Base-by-base conservation (phyloP, 2,329 filamentous ascomycete genomes). In the Ascochyta clinopodiicola region DNA sequence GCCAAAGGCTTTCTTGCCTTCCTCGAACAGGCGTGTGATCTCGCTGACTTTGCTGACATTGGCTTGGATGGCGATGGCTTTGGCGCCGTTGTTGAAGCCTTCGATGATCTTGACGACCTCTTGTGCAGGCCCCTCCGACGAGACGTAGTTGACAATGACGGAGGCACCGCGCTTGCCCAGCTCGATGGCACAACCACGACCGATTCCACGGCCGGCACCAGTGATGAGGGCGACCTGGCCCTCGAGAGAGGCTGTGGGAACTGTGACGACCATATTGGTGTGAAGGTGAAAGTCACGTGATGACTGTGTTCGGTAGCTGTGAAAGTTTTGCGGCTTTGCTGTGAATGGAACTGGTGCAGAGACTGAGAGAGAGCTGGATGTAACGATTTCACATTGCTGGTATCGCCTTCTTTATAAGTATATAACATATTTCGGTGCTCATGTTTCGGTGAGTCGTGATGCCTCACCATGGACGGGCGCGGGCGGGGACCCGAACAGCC, bases 81-180 rank as follows among this genome's bases (percentile, higher is more conserved):
- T 79, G 59, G 80, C 80, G 44, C 80, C 80, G 62, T 77, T 80
- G 69, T 76, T 73, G 70, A 74, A 77, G 34, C 68, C 70, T 55
- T 78, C 71, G 65, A 82, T 82, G 49, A 76, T 76, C 54, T 76
- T 68, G 71, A 70, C 70, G 39, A 83, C 80, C 68, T 82, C 80
- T 51, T 82, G 77, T 37, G 80, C 80, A 24, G 78, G 74, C 35
- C 74, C 72, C 61, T 79, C 77, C 69, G 82, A 82, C 61, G 82
- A 81, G 61, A 85, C 85, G 64, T 86, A 83, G 77, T 90, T 90
- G 71, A 91, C 82, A 24, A 89, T 80, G 47, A 90, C 80, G 51
- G 80, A 84, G 66, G 84, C 84, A 36, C 87, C 87, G 60, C 86
- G 86, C 70, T 82, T 81, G 71, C 83, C 87, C 36, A 90, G 85